Conservation (phyloP, 108 stramenopile genomes). For the Fistulifera pelliculosa region DNA sequence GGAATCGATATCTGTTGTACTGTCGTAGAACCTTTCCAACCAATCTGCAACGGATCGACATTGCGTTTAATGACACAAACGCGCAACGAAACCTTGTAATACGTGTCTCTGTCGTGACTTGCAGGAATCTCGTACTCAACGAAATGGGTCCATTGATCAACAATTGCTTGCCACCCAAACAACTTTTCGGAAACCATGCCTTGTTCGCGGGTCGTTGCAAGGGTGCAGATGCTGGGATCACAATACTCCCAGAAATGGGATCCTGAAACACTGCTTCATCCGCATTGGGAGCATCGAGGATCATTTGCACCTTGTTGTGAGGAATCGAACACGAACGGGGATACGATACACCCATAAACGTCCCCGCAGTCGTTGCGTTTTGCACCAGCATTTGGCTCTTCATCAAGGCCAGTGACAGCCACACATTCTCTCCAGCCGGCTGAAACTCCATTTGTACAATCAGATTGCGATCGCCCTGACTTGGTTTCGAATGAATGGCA, state of each 20-base stretch:
- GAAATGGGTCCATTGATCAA: too few relatives aligned
- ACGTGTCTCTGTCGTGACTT: too few relatives aligned
- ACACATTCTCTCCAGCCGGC: not conserved
- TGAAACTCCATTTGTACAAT: not conserved
- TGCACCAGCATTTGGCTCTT: not conserved
- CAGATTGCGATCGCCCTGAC: too few relatives aligned
- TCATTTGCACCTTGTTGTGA: not conserved
- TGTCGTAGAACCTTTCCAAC: too few relatives aligned
- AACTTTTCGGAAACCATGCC: too few relatives aligned
- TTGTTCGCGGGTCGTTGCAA: not conserved
- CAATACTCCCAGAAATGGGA: not conserved
- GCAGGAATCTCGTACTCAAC: too few relatives aligned
- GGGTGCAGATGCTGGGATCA: conserved; percentile 7
- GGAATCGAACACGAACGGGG: not conserved
- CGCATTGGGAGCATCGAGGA: not conserved
- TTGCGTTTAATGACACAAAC: too few relatives aligned
- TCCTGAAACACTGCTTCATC: not conserved
- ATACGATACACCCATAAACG: not conserved
- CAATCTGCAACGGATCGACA: too few relatives aligned
- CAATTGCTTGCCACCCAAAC: too few relatives aligned
- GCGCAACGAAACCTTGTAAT: too few relatives aligned
- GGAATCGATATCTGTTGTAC: too few relatives aligned
- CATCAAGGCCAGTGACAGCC: not conserved
- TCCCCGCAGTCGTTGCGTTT: not conserved
- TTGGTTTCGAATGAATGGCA: not conserved